Evolutionary conservation across 2,329 filamentous ascomycete genomes (phyloP).

Genomic region (Lasiodiplodia citricola): DNA sequence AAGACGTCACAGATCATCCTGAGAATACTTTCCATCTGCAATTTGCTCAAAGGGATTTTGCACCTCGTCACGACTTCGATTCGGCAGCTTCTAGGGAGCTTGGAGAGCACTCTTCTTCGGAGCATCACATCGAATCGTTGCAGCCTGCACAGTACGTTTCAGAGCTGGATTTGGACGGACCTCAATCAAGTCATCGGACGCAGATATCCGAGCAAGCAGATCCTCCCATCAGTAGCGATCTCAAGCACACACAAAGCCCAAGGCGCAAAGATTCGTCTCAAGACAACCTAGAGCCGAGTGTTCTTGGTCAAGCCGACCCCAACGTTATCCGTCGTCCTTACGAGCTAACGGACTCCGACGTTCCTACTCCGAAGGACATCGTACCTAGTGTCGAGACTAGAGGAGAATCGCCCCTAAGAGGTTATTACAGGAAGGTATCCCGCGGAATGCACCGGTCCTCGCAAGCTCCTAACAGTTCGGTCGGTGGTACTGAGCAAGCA

Average conservation of each 20-base stretch:
- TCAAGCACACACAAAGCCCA: not conserved
- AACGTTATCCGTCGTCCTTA: not conserved
- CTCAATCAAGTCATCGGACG: not conserved
- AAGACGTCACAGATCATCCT: not conserved
- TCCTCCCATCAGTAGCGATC: not conserved
- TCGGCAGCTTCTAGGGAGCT: not conserved
- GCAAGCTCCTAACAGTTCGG: not conserved
- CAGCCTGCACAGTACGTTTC: constrained; percentile 9
- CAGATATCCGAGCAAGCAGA: not conserved
- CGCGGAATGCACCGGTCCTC: constrained; percentile 13
- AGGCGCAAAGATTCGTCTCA: constrained; percentile 16
- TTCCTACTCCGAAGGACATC: not conserved
- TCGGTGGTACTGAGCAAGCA: not conserved
- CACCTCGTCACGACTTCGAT: not conserved
- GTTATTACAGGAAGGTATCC: not conserved
- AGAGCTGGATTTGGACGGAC: not conserved
- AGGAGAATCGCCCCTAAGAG: not conserved
- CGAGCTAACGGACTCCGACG: not conserved
- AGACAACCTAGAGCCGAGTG: not conserved
- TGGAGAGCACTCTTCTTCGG: not conserved
- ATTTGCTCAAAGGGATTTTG: not conserved
- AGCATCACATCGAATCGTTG: not conserved
- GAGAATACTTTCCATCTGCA: not conserved
- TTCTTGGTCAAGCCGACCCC: not conserved
- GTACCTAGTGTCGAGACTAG: constrained; percentile 1